Evolutionary conservation across 202 grass and related monocot species (phyloP), one percentile per base, ranked within the genome.

Genomic region (Musa balbisiana): DNA sequence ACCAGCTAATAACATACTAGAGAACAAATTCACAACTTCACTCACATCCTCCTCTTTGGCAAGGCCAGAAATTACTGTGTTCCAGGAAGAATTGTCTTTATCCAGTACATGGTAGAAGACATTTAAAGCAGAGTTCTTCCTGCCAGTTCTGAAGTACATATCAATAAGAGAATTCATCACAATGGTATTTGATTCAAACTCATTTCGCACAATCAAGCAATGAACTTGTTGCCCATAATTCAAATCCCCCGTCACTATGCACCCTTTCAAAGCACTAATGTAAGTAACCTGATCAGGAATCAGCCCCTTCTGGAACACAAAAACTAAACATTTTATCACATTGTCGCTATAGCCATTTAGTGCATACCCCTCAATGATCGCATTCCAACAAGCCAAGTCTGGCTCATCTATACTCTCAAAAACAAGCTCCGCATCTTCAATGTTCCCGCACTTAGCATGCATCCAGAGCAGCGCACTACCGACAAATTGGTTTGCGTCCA

Each of bases 41-140:
- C 1, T 83, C 16, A 73, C 82, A 10, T 84, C 80, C 15, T 81
- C 85, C 58, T 77, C 82, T 76, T 77, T 62, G 12, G 62, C 23
- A 1, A 81, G 84, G 27, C 83, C 62, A 5, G 80, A 87, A 67
- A 90, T 80, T 55, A 87, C 15, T 3, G 84, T 90, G 21, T 89
- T 93, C 84, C 84, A 93, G 43, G 90, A 90, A 80, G 89, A 64
- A 0, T 73, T 59, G 77, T 87, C 85, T 59, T 90, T 93, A 0
- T 55, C 24, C 15, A 0, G 54, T 74, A 89, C 87, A 68, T 59
- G 85, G 22, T 51, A 8, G 33, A 87, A 90, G 26, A 75, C 21
- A 3, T 17, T 76, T 58, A 79, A 51, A 8, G 85, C 90, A 51
- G 3, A 49, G 65, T 19, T 76, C 67, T 69, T 82, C 27, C 59